Percentiles rank a stretch among this genome's conserved stretches.
Conservation (phyloP, 73 alveolate species). For the Urostyla sp. region DNA sequence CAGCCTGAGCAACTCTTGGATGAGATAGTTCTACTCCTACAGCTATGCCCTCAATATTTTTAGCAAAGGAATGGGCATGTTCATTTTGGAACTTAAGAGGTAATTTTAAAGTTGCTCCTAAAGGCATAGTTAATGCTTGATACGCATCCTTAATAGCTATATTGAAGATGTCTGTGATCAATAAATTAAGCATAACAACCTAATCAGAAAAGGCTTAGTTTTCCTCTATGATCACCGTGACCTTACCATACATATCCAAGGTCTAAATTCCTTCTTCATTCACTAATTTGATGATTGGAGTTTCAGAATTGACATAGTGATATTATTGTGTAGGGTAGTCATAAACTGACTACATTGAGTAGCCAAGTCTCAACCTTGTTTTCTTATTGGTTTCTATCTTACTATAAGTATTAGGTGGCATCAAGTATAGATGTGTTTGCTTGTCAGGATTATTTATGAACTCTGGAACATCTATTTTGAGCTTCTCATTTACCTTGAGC, state of each 20-base stretch:
- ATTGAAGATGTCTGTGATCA: conserved; percentile 65
- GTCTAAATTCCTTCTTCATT: conserved; percentile 51
- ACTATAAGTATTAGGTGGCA: conserved; percentile 55
- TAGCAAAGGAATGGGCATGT: conserved; percentile 70
- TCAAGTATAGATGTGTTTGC: conserved; percentile 57
- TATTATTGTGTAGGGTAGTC: conserved; percentile 39
- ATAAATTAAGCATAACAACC: conserved; percentile 62
- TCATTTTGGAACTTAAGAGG: conserved; percentile 66
- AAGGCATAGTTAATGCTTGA: conserved; percentile 59
- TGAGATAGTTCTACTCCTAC: conserved; percentile 66
- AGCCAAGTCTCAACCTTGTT: conserved; percentile 56
- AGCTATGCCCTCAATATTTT: conserved; percentile 63
- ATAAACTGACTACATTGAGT: conserved; percentile 21
- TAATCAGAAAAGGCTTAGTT: conserved; percentile 53
- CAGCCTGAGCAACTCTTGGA: conserved; percentile 62
- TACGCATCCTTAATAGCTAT: conserved; percentile 63
- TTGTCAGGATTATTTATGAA: conserved; percentile 35
- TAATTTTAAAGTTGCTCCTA: conserved; percentile 68
- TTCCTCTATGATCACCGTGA: conserved; percentile 64
- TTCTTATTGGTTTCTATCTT: conserved; percentile 65
- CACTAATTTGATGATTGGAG: conserved; percentile 20
- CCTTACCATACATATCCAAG: conserved; percentile 61
- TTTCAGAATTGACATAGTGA: conserved; percentile 10
- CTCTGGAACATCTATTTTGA: conserved; percentile 62
- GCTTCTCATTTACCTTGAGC: conserved; percentile 58